A percentile compares a stretch with the other conserved stretches of the same genome.
Evolutionary conservation across 2,329 filamentous ascomycete species (phyloP).

Genomic region (Ophioceras dolichostomum): DNA sequence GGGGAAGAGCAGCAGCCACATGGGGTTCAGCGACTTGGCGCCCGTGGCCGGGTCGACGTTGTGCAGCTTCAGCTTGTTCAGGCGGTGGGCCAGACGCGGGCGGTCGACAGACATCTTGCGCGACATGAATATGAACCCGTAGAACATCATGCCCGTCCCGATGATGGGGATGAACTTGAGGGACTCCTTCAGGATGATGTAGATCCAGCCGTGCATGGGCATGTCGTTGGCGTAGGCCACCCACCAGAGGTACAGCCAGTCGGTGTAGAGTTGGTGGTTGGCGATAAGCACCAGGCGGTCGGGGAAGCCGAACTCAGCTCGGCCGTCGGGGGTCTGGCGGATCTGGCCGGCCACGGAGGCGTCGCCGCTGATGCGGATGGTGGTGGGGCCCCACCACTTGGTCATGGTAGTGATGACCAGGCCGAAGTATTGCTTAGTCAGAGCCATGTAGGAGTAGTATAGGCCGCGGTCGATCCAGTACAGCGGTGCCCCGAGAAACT

Average conservation of each 20-base stretch:
- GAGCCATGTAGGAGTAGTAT: conserved; percentile 77
- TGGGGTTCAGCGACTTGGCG: conserved; percentile 32
- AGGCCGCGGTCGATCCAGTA: conserved; percentile 65
- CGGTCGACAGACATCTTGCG: conserved; percentile 76
- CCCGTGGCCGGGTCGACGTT: conserved; percentile 42
- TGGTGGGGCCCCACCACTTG: conserved; percentile 77
- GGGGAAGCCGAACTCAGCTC: conserved; percentile 67
- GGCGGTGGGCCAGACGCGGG: conserved; percentile 59
- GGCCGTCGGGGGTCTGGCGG: conserved; percentile 54
- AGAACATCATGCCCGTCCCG: conserved; percentile 73
- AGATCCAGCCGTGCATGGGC: conserved; percentile 72
- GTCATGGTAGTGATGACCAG: conserved; percentile 69
- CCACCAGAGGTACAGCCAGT: conserved; percentile 93
- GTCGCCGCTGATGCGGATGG: conserved; percentile 74
- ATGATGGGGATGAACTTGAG: conserved; percentile 70
- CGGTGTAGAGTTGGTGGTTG: conserved; percentile 86
- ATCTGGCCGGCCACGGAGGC: conserved; percentile 68
- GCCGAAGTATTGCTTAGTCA: conserved; percentile 76
- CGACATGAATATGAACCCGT: conserved; percentile 86
- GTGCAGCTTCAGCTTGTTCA: conserved; percentile 56
- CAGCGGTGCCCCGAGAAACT: conserved; percentile 63
- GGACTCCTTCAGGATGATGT: conserved; percentile 84
- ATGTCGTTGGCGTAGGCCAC: conserved; percentile 69
- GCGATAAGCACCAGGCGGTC: conserved; percentile 74
- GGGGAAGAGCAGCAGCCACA: conserved; percentile 85